Percentiles rank a stretch among this genome's conserved stretches.
Evolutionary conservation across 2,329 filamentous ascomycete species (phyloP).

Genomic region (Penicillium sp.): DNA sequence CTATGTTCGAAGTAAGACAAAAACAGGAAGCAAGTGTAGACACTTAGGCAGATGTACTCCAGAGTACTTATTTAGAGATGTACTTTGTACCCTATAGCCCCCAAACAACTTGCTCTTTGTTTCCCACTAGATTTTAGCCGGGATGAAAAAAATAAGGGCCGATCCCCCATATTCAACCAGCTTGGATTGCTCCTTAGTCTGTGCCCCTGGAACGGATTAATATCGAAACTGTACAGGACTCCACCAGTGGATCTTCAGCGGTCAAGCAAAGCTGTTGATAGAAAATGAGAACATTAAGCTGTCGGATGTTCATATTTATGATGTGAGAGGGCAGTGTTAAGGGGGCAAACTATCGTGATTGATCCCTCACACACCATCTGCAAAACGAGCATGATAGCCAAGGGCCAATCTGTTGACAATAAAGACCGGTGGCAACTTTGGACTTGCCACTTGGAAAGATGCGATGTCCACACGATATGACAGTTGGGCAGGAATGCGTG

Average conservation of each 20-base stretch:
- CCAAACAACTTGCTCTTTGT: neutral
- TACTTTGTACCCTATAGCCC: constrained; percentile 1
- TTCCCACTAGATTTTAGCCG: constrained; percentile 6
- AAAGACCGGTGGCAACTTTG: constrained; percentile 8
- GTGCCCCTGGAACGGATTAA: constrained; percentile 17
- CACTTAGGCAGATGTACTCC: neutral
- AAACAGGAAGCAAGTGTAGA: neutral
- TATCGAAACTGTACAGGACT: constrained; percentile 10
- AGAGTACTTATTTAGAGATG: neutral
- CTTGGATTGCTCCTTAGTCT: constrained; percentile 24
- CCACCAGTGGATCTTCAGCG: constrained; percentile 13
- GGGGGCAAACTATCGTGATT: constrained; percentile 1
- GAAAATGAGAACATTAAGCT: neutral
- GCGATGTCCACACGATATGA: constrained; percentile 10
- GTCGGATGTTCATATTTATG: constrained; percentile 5
- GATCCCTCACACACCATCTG: constrained; percentile 10
- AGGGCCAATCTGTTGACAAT: constrained; percentile 16
- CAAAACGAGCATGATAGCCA: neutral
- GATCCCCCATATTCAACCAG: constrained; percentile 19
- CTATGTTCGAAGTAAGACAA: neutral
- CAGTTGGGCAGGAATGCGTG: constrained; percentile 42
- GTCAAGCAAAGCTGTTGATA: constrained; percentile 5
- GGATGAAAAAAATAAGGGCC: constrained; percentile 14
- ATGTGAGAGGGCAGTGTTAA: neutral
- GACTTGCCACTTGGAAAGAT: constrained; percentile 20